Conservation (phyloP, 1,284 basidiomycete genomes). For the Meripilus lineatus region DNA sequence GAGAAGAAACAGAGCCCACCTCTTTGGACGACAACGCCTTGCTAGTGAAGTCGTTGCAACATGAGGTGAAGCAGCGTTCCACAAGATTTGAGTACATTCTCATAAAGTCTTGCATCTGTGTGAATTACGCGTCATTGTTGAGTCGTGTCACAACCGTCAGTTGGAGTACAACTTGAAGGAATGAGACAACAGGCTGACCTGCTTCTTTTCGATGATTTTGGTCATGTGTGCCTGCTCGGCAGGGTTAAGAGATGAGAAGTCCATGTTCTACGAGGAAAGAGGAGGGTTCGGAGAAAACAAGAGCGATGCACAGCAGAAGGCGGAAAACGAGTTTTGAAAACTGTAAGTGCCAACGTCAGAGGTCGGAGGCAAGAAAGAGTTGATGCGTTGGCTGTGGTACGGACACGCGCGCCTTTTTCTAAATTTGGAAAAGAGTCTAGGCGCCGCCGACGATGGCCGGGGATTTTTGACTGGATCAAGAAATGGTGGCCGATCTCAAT, state of each 20-base stretch:
- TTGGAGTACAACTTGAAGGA: conserved; percentile 3
- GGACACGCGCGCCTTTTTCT: too few relatives aligned
- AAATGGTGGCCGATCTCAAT: too few relatives aligned
- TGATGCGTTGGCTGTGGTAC: too few relatives aligned
- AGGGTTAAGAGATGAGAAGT: conserved; percentile 79
- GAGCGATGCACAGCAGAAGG: too few relatives aligned
- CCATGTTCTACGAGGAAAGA: conserved; percentile 69
- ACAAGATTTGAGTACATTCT: conserved; percentile 94
- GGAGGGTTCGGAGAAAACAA: too few relatives aligned
- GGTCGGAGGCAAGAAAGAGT: too few relatives aligned
- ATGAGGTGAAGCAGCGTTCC: conserved; percentile 93
- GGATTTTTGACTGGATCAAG: too few relatives aligned
- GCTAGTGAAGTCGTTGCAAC: conserved; percentile 96
- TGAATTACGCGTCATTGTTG: conserved; percentile 10
- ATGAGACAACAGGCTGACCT: conserved; percentile 57
- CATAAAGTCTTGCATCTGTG: conserved; percentile 97
- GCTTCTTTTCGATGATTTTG: conserved; percentile 89
- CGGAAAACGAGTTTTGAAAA: too few relatives aligned
- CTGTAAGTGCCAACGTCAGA: too few relatives aligned
- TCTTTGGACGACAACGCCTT: conserved; percentile 93
- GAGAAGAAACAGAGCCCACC: conserved; percentile 43
- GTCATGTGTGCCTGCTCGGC: conserved; percentile 90
- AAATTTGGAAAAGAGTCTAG: too few relatives aligned
- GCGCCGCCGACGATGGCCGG: too few relatives aligned
- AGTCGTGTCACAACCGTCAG: not conserved